Percentiles rank a stretch among this genome's conserved stretches.
Evolutionary conservation across 257 asterid genomes (phyloP).

Genomic region (Gentiana dahurica): DNA sequence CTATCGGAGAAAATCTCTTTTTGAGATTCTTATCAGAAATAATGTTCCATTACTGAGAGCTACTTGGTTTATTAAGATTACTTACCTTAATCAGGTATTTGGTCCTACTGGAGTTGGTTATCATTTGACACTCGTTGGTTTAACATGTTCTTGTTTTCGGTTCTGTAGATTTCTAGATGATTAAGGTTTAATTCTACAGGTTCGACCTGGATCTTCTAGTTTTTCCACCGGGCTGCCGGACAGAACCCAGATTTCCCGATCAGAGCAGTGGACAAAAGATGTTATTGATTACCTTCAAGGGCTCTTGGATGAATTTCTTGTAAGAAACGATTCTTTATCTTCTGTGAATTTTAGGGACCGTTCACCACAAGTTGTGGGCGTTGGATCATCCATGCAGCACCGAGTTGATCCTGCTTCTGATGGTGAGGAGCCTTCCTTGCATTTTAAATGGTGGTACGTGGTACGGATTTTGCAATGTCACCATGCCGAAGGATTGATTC

Average conservation of each 20-base stretch:
- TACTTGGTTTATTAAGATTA: conserved; percentile 96
- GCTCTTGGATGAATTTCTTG: conserved; percentile 76
- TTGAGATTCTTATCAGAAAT: conserved; percentile 83
- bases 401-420: conserved; percentile 47
- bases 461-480: conserved; percentile 95
- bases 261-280: conserved; percentile 99
- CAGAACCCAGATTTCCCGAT: conserved; percentile 67
- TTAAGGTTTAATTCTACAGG: conserved; percentile 45
- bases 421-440: conserved; percentile 74
- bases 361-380: conserved; percentile 50
- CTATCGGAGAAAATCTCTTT: conserved; percentile 61
- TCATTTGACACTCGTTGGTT: not conserved
- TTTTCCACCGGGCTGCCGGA: conserved; percentile 65
- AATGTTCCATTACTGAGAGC: conserved; percentile 90
- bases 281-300: conserved; percentile 80
- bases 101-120: not conserved
- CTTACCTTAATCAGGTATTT: conserved; percentile 92
- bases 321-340: conserved; percentile 58
- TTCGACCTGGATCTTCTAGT: conserved; percentile 63
- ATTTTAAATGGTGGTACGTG: conserved; percentile 97
- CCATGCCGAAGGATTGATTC: conserved; percentile 82
- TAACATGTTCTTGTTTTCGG: not conserved
- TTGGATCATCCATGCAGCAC: conserved; percentile 48
- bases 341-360: conserved; percentile 50
- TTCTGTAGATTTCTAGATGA: conserved; percentile 9